Percentiles rank a stretch among this genome's conserved stretches.
Conservation (phyloP, 805 yeast genomes). For the Wickerhamiella spandovensis region DNA sequence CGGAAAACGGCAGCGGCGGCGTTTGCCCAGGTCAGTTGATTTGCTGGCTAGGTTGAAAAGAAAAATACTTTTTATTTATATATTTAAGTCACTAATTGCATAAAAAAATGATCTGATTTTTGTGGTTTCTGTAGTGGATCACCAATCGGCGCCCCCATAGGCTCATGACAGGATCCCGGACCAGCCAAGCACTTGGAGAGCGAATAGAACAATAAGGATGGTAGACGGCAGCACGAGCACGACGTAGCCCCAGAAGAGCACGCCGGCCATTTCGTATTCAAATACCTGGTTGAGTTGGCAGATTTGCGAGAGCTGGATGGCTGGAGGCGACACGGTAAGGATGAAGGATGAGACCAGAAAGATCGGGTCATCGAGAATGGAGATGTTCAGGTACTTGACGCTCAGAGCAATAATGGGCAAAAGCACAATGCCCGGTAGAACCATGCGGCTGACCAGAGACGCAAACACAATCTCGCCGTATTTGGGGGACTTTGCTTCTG, state of each 20-base stretch:
- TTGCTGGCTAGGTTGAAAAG: too few species aligned
- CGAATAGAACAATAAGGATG: constrained; percentile 39
- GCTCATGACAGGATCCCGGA: constrained; percentile 20
- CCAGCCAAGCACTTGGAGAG: constrained; percentile 46
- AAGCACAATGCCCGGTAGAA: constrained; percentile 40
- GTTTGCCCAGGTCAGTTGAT: too few species aligned
- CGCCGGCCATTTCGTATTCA: constrained; percentile 53
- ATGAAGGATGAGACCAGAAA: constrained; percentile 46
- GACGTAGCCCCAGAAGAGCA: constrained; percentile 55
- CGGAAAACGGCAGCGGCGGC: not conserved
- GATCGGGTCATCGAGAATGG: constrained; percentile 42
- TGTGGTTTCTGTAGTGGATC: too few species aligned
- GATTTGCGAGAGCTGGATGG: constrained; percentile 53
- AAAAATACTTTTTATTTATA: too few species aligned
- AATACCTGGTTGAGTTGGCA: constrained; percentile 47
- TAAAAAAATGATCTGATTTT: too few species aligned
- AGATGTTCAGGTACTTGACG: constrained; percentile 38
- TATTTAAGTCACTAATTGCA: too few species aligned
- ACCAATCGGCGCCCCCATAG: too few species aligned
- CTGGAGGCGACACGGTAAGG: constrained; percentile 52
- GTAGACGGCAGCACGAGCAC: constrained; percentile 47
- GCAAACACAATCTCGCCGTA: constrained; percentile 36
- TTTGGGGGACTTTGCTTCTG: constrained; percentile 21
- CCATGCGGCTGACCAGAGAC: constrained; percentile 44
- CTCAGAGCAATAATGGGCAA: constrained; percentile 40